Conservation (phyloP, 176 grass and related monocot genomes). For the Ananas comosus region DNA sequence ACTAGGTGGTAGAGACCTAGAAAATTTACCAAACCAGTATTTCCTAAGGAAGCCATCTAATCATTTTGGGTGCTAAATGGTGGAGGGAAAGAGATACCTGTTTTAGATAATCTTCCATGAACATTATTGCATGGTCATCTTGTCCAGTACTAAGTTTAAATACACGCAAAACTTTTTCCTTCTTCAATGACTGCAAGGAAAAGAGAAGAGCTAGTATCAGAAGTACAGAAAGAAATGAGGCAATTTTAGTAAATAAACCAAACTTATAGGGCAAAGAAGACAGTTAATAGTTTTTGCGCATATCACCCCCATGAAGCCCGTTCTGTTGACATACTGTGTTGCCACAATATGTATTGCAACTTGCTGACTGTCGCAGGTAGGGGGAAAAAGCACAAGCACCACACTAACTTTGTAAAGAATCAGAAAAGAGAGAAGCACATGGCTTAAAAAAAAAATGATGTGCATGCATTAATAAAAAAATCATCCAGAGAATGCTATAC, state of each 20-base stretch:
- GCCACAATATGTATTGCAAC: no score
- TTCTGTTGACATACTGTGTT: no score
- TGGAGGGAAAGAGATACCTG: conserved; percentile 34
- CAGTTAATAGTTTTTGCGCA: background rate
- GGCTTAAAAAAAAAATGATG: background rate
- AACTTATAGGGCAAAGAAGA: background rate
- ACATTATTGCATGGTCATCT: conserved; percentile 92
- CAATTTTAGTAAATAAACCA: background rate
- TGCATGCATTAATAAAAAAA: background rate
- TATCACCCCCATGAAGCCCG: no score
- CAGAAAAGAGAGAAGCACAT: background rate
- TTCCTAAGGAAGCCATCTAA: no score
- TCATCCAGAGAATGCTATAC: background rate
- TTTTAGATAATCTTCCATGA: conserved; percentile 77
- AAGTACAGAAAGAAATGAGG: conserved; percentile 8
- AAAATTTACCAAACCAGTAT: no score
- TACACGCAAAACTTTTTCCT: conserved; percentile 48
- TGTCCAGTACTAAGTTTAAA: conserved; percentile 83
- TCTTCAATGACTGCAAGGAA: conserved; percentile 54
- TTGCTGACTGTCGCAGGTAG: no score
- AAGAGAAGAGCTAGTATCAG: background rate
- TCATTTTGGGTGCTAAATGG: background rate
- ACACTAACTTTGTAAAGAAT: background rate
- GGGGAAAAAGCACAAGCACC: background rate
- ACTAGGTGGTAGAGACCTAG: no score